Conservation (phyloP, 768 basidiomycete genomes). For the Russula foetens region DNA sequence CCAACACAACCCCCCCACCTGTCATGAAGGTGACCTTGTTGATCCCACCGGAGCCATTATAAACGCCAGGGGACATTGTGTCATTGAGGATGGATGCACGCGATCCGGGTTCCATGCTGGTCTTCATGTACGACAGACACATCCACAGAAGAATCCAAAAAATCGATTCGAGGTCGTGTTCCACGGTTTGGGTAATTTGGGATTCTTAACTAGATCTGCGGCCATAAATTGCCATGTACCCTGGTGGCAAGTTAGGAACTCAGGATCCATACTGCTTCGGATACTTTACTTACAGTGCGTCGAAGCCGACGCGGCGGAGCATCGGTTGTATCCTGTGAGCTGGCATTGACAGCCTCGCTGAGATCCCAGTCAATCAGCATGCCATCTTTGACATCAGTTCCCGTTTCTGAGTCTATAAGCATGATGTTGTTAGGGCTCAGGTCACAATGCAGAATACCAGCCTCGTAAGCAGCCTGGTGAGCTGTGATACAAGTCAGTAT, state of each 20-base stretch:
- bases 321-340: too few species aligned
- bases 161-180: neutral
- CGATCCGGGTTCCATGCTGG: too few species aligned
- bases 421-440: neutral
- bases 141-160: neutral
- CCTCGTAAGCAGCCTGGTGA: neutral
- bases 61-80: too few species aligned
- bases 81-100: too few species aligned
- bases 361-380: too few species aligned
- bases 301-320: neutral
- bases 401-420: neutral
- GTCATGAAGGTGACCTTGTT: too few species aligned
- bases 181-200: neutral
- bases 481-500: neutral
- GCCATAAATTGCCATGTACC: neutral
- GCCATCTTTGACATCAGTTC: too few species aligned
- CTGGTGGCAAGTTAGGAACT: neutral
- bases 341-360: too few species aligned
- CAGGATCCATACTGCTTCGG: neutral
- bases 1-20: too few species aligned
- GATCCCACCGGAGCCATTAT: too few species aligned
- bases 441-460: constrained; percentile 4
- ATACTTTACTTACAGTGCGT: neutral
- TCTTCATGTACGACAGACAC: too few species aligned
- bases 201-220: neutral